Percentiles rank a stretch among this genome's conserved stretches.
Evolutionary conservation across 1,284 basidiomycete genomes (phyloP).

Genomic region (Puccinia polysora): DNA sequence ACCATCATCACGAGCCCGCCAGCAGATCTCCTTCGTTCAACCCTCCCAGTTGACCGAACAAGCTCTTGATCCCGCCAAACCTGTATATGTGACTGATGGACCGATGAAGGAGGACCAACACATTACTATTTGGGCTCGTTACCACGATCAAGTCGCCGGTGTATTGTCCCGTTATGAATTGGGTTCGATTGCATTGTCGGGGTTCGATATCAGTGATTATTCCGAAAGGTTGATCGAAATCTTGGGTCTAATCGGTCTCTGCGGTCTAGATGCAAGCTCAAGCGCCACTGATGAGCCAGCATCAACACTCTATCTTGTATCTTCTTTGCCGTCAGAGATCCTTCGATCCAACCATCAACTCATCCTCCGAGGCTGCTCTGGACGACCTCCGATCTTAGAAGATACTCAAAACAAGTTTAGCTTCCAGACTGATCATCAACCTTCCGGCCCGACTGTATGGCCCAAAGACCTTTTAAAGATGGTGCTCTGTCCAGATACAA

Average conservation of each 20-base stretch:
- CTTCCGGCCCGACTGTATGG: neutral
- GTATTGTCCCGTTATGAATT: neutral
- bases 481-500: neutral
- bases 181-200: constrained; percentile 2
- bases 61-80: neutral
- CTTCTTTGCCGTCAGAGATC: neutral
- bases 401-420: constrained; percentile 9
- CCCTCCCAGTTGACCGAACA: neutral
- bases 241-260: constrained; percentile 5
- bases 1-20: neutral
- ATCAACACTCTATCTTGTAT: constrained; percentile 12
- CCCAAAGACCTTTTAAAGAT: constrained; percentile 9
- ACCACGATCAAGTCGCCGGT: constrained; percentile 7
- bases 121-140: neutral
- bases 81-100: neutral
- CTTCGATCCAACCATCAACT: neutral
- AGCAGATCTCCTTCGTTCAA: neutral
- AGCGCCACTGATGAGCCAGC: neutral
- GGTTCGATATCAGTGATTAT: constrained; percentile 9
- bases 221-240: constrained; percentile 17
- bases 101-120: neutral
- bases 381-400: neutral
- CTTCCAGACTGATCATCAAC: neutral
- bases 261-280: neutral
- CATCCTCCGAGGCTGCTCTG: neutral